Base-by-base conservation (phyloP, 2,329 filamentous ascomycete genomes). In the Zasmidium angulare region DNA sequence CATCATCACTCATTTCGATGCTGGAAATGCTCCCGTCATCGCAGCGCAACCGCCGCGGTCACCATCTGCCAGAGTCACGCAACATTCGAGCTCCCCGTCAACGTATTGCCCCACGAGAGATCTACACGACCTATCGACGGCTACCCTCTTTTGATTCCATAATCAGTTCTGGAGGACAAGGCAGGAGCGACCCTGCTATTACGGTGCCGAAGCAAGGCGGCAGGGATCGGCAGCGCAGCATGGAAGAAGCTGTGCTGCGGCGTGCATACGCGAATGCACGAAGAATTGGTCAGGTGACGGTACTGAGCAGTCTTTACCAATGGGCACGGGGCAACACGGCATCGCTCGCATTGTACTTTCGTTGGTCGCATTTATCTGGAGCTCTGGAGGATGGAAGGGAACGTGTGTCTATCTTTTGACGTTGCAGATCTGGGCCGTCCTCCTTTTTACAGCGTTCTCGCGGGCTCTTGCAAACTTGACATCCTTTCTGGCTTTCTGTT, bases 171-270 rank as follows among this genome's bases (percentile, higher is more conserved):
- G 36, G 36, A 43, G 36, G 36, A 17, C 14, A 43, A 17, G 36
- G 11, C 36, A 43, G 36, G 36, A 7, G n/a, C 24, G 26, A 55
- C 31, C 12, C 21, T 29, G 53, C 22, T 22, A 53, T 46, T 19
- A 26, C 46, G 26, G 11, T 11, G 26, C 26, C 26, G n/a, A 43
- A 43, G 36, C 11, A 43, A 43, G 12, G n/a, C 36, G 36, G 36
- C 36, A 43, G 36, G n/a, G 53, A 49, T 55, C 53, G 46, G n/a
- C 46, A 46, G 40, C 29, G 52, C 52, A 48, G 17, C 40, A 55
- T 21, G 23, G 31, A 47, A 48, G 52, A 36, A 55, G 53, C 53
- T 55, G 48, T 31, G 24, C 53, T 23, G 53, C 53, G 48, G 46
- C 53, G 46, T 55, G 53, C 53, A 55, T 50, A 50, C 23, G 1